Conservation (phyloP, 257 asterid genomes). For the Solanum chilense region DNA sequence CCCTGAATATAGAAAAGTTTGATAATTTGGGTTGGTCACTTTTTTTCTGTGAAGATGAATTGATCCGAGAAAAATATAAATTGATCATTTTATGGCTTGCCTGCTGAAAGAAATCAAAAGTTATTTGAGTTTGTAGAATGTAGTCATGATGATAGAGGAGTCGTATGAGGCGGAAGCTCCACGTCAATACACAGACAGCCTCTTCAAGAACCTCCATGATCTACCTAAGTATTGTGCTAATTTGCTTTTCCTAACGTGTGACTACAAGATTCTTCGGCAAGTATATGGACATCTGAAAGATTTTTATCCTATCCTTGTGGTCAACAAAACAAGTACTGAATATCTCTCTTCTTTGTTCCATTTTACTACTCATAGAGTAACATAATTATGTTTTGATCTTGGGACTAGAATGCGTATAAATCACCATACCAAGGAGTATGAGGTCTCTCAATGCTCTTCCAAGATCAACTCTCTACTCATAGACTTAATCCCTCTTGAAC, state of each 20-base stretch:
- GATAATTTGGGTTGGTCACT: too few relatives aligned
- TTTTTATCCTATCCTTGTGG: neutral
- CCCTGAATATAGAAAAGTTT: too few relatives aligned
- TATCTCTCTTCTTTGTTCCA: too few relatives aligned
- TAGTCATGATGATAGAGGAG: neutral
- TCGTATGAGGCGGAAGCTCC: too few relatives aligned
- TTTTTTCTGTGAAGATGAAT: too few relatives aligned
- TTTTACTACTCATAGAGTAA: neutral
- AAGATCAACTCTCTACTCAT: neutral
- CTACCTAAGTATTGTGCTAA: neutral
- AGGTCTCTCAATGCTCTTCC: neutral
- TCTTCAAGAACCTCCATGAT: neutral
- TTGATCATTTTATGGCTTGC: neutral
- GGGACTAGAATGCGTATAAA: neutral
- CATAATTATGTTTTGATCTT: neutral
- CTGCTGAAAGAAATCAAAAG: neutral
- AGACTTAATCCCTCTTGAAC: neutral
- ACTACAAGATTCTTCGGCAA: neutral
- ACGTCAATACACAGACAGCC: neutral
- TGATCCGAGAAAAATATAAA: neutral
- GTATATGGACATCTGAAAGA: neutral
- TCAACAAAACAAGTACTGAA: neutral
- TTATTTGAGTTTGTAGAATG: neutral
- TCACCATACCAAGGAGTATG: too few relatives aligned
- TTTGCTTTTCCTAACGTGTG: neutral